A percentile compares a stretch with the other conserved stretches of the same genome.
phyloP scores from a whole-genome alignment of 768 basidiomycete species.

The Suillus placidus region DNA sequence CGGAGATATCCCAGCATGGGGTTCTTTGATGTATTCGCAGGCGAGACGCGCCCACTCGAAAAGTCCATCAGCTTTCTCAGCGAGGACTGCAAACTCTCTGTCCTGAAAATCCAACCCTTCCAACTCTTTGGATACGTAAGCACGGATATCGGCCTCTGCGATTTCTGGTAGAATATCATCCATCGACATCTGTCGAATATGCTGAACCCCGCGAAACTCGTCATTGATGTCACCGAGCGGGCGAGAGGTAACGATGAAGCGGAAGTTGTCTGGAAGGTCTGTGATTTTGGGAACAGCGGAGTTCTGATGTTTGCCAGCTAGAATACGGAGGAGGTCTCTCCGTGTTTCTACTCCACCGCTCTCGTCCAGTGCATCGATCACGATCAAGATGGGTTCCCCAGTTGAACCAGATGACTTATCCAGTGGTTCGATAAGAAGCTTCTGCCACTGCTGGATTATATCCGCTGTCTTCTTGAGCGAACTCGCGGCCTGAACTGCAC shows the following conservation, averaged over 20 bases:
- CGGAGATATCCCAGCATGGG: background rate
- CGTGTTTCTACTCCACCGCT: constrained; percentile 10
- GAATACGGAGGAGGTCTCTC: constrained; percentile 1
- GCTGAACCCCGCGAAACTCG: background rate
- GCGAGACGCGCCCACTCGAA: constrained; percentile 10
- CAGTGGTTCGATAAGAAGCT: background rate
- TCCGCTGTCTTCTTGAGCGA: background rate
- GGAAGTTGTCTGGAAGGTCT: constrained; percentile 9
- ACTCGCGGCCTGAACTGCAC: background rate
- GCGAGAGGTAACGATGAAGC: constrained; percentile 16
- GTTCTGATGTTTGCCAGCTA: background rate
- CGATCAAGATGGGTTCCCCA: too few species aligned
- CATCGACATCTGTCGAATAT: background rate
- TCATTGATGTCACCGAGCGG: background rate
- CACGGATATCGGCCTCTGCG: background rate
- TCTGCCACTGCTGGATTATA: constrained; percentile 3
- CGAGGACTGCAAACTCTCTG: background rate
- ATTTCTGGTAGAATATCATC: background rate
- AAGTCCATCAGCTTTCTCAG: background rate
- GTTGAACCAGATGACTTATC: background rate
- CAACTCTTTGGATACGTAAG: constrained; percentile 1
- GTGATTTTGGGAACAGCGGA: background rate
- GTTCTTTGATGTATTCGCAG: constrained; percentile 7
- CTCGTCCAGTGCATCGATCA: constrained; percentile 29
- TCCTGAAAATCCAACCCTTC: background rate